Conservation (phyloP, 2,329 filamentous ascomycete species). For the Colletotrichum noveboracense region DNA sequence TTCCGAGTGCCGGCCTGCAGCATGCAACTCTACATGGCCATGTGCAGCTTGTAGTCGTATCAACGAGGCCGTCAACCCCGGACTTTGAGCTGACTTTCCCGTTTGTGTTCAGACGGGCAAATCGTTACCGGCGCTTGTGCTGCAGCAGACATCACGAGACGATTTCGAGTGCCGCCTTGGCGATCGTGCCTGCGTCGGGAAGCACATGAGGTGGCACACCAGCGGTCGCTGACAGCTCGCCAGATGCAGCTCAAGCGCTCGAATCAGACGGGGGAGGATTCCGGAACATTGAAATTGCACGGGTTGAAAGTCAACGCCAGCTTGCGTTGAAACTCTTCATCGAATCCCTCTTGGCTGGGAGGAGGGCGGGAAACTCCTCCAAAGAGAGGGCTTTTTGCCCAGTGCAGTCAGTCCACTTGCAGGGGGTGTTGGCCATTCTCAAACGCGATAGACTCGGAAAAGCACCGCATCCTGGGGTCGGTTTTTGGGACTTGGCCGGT, state of each 20-base stretch:
- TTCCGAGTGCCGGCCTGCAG: conserved; percentile 4
- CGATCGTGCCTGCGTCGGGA: not conserved
- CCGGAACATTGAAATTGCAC: not conserved
- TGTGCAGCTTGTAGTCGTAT: not conserved
- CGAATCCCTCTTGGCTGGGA: not conserved
- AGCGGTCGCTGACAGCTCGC: not conserved
- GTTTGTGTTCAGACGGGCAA: not conserved
- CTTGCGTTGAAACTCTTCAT: not conserved
- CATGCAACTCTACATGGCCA: not conserved
- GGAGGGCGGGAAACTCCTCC: not conserved
- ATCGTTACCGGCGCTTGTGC: not conserved
- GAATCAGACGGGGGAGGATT: not conserved
- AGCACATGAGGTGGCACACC: not conserved
- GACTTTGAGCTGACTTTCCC: not conserved
- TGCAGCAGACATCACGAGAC: not conserved
- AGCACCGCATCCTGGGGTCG: not conserved
- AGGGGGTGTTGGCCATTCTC: not conserved
- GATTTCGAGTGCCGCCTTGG: not conserved
- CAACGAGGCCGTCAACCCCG: not conserved
- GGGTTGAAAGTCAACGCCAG: not conserved
- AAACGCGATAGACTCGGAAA: not conserved
- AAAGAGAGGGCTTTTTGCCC: not conserved
- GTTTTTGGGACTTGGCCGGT: not conserved
- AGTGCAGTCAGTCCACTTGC: not conserved
- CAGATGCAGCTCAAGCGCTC: not conserved